Evolutionary conservation across 2,329 filamentous ascomycete genomes (phyloP).

Genomic region (Cadophora luteo-olivacea): DNA sequence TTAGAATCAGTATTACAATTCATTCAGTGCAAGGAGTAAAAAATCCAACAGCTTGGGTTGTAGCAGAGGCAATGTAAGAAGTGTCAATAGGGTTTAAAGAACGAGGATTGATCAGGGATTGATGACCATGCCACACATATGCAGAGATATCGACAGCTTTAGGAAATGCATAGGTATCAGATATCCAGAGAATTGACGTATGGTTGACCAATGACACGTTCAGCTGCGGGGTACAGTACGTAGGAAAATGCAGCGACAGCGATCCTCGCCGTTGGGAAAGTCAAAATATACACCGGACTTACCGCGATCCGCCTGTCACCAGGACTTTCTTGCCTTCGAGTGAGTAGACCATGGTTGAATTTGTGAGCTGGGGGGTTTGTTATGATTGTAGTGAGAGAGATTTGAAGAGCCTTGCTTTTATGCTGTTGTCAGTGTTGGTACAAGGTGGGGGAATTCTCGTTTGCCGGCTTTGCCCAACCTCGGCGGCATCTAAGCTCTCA

Average conservation of each 20-base stretch:
- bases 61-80: too few species aligned
- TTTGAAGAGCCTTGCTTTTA: not conserved
- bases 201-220: not conserved
- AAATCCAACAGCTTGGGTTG: not conserved
- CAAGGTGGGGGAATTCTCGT: conserved; percentile 6
- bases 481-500: not conserved
- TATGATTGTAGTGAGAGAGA: not conserved
- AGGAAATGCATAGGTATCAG: too few species aligned
- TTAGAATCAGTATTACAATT: not conserved
- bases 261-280: not conserved
- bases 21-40: not conserved
- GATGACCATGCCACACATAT: too few species aligned
- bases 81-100: too few species aligned
- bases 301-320: conserved; percentile 70
- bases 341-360: conserved; percentile 63
- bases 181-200: not conserved
- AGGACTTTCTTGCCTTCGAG: conserved; percentile 67
- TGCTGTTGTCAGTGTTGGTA: conserved; percentile 11
- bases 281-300: conserved; percentile 37
- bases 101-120: too few species aligned
- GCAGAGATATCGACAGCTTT: not conserved
- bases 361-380: not conserved
- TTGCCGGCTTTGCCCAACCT: conserved; percentile 8
- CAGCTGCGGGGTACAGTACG: not conserved
- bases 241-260: not conserved